Base-by-base conservation (phyloP, 345 rosid species). In the Schrenkiella parvula region DNA sequence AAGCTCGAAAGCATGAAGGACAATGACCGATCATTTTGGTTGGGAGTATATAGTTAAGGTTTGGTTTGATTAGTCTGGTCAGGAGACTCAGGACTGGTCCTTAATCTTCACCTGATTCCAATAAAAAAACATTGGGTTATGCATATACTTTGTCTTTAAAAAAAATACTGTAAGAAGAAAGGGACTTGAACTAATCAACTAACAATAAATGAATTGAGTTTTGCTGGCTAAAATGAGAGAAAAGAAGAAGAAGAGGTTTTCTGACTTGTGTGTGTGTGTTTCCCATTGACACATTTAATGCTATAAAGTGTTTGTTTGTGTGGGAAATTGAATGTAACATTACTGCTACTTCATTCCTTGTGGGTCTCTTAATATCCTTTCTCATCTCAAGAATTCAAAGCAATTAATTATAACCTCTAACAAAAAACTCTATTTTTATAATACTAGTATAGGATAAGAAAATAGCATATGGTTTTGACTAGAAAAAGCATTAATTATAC, bases 261-360 rank as follows among this genome's bases (percentile, higher is more conserved):
- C 11, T 55, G 44, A 68, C 55, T 68, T 37, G 43, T 51, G 32
- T 15, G 34, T 55, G 15, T 39, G 62, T 68, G 25, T 56, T 50
- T 50, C 54, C 68, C 68, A 59, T 46, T 35, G 57, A 70, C 60
- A 60, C 50, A 37, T 47, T 47, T 15, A 64, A 31, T 52, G 63
- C 39, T 61, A 9, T 28, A 51, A 42, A 51, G 12, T 35, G 46
- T 41, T 72, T 34, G 14, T 41, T 52, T 50, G 68, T 43, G 73
- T 66, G 78, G 68, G 72, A 74, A 74, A 50, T 32, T 38, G 68
- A 37, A 68, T 39, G 73, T 67, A 67, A 56, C 68, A 58, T 42
- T 26, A 35, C 54, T 46, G 53, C 68, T 57, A 52, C 54, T 74
- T 53, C 50, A 25, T 56, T 56, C 67, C 73, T 26, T 58, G 78